A percentile compares a stretch with the other conserved stretches of the same genome.
Conservation (phyloP, 2,329 filamentous ascomycete genomes). For the Emmonsiellopsis sp. region DNA sequence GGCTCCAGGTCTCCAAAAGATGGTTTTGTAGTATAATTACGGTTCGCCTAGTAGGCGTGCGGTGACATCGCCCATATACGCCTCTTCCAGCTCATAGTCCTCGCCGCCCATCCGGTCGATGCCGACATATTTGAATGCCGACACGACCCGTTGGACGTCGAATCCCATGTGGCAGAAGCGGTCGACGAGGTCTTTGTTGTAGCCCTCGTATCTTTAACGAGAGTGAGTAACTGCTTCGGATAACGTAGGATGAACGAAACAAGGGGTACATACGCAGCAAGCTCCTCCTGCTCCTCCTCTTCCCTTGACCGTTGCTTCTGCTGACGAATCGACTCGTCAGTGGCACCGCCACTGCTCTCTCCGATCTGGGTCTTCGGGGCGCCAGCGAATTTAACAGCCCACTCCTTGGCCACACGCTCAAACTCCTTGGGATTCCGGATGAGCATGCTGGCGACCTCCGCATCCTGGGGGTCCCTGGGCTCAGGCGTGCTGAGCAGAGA, state of each 20-base stretch:
- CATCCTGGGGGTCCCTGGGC: slow-evolving; percentile 93
- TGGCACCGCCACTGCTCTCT: slow-evolving; percentile 44
- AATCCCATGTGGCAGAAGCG: slow-evolving; percentile 89
- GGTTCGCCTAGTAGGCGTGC: slow-evolving; percentile 73
- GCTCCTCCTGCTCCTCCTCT: slow-evolving; percentile 46
- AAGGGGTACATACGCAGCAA: slow-evolving; percentile 40
- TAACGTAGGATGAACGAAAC: not conserved
- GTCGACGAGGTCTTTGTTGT: slow-evolving; percentile 73
- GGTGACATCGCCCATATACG: slow-evolving; percentile 82
- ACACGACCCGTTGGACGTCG: slow-evolving; percentile 73
- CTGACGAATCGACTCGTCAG: slow-evolving; percentile 43
- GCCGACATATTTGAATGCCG: slow-evolving; percentile 70
- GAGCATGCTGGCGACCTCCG: slow-evolving; percentile 87
- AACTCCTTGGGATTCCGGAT: slow-evolving; percentile 70
- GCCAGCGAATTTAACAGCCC: slow-evolving; percentile 75
- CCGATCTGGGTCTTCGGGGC: slow-evolving; percentile 54
- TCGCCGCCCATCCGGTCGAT: slow-evolving; percentile 69
- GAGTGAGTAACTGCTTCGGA: slow-evolving; percentile 19
- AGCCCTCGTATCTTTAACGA: slow-evolving; percentile 64
- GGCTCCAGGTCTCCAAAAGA: too few relatives aligned
- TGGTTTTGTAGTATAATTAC: slow-evolving; percentile 23
- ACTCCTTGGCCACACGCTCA: slow-evolving; percentile 72
- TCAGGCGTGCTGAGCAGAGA: slow-evolving; percentile 89
- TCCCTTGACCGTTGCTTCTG: slow-evolving; percentile 47
- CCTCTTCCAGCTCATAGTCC: slow-evolving; percentile 81